Evolutionary conservation across 768 basidiomycete species (phyloP), one percentile per base, ranked within the genome.

Genomic region (Rhodotorula graminis): DNA sequence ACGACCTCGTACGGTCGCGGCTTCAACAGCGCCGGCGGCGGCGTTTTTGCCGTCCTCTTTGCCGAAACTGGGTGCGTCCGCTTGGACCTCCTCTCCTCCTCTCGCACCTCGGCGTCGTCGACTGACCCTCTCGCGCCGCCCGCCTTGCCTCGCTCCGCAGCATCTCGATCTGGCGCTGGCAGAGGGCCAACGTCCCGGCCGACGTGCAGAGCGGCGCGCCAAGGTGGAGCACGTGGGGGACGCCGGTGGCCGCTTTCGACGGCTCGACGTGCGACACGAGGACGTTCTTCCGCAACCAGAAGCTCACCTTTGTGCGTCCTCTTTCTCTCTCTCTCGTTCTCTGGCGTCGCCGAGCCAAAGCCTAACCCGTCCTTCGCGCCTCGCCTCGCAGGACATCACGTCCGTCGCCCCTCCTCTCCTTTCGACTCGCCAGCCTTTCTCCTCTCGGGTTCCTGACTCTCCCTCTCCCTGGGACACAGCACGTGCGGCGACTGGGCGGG

Each of bases 131-230:
- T 19, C 12, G 8, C 23, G 2, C 12, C 23, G n/a, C 56, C 21
- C 6, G 19, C 56, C 21, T 5, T 16, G 18, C 12, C 23, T 19
- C 19, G 0, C 42, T 7, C 37, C 15, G n/a, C 44, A 61, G 84
- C 21, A 83, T 87, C 70, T 77, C 78, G 40, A 82, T 86, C 71
- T 87, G 86, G 83, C 82, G 81, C 81, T 85, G 84, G 78, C 72
- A 77, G 55, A 80, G 84, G 66, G 72, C 70, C 67, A 53, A 69
- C 6, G 72, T 79, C 44, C 78, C 78, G 18, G 16, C 27, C 9
- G 78, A 79, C 57, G 16, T 76, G 42, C 61, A 67, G 60, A 5
- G 64, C 50, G 63, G 69, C 42, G 78, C 70, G 61, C 84, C 84
- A 46, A 77, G 82, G 70, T 84, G 84, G 44, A 70, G 76, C 29